A percentile compares a stretch with the other conserved stretches of the same genome.
phyloP scores from a whole-genome alignment of 169 alveolate genomes.

The Plasmodium yoelii region DNA sequence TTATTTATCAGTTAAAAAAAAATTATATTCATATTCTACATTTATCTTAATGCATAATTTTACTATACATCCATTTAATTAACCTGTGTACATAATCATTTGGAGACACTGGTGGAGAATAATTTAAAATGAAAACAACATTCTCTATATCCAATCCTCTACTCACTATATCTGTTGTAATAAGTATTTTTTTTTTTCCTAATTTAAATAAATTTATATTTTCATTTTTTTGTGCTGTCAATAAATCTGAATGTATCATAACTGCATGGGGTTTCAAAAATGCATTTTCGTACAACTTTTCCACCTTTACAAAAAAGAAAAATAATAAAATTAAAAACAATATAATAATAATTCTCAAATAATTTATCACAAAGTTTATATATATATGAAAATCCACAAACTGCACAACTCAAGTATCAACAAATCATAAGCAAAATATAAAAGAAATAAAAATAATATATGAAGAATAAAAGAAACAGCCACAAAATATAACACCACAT shows the following conservation, averaged over 20 bases:
- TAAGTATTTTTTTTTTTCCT: slow-evolving; percentile 50
- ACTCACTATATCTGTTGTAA: slow-evolving; percentile 71
- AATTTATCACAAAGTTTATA: too few species aligned
- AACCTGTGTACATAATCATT: slow-evolving; percentile 73
- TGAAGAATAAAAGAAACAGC: too few species aligned
- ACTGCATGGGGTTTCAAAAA: slow-evolving; percentile 63
- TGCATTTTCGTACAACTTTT: slow-evolving; percentile 45
- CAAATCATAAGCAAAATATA: too few species aligned
- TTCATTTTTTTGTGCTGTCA: slow-evolving; percentile 60
- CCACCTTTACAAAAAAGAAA: slow-evolving; percentile 32
- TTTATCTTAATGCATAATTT: too few species aligned
- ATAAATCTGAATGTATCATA: slow-evolving; percentile 60
- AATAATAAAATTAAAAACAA: slow-evolving; percentile 2
- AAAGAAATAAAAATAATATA: too few species aligned
- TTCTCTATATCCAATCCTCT: slow-evolving; percentile 71
- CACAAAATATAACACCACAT: too few species aligned
- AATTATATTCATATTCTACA: too few species aligned
- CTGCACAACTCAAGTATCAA: too few species aligned
- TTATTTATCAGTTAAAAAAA: slow-evolving; percentile 1
- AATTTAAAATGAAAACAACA: slow-evolving; percentile 53
- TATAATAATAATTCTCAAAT: too few species aligned
- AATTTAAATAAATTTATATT: slow-evolving; percentile 62
- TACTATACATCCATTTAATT: not conserved
- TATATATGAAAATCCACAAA: too few species aligned
- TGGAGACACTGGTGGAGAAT: slow-evolving; percentile 73